A percentile compares a stretch with the other conserved stretches of the same genome.
Conservation (phyloP, 1,284 basidiomycete genomes). For the Tilletia horrida region DNA sequence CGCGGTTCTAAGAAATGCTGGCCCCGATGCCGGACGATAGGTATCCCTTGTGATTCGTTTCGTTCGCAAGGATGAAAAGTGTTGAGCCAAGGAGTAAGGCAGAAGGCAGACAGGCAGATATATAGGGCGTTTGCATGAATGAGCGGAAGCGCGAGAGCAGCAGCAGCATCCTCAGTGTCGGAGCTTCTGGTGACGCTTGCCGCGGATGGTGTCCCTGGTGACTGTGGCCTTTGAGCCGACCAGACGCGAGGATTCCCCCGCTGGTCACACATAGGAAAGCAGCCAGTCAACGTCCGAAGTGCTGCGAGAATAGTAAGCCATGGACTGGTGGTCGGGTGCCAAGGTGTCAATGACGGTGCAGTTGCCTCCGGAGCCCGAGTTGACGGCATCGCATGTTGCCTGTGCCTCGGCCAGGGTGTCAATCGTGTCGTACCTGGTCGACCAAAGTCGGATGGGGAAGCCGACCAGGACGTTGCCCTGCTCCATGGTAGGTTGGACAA, state of each 20-base stretch:
- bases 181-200: too few species aligned
- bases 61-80: too few species aligned
- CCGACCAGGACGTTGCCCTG: not conserved
- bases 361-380: not conserved
- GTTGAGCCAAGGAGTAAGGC: too few species aligned
- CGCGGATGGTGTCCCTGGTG: not conserved
- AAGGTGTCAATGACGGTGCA: constrained; percentile 17
- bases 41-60: too few species aligned
- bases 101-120: too few species aligned
- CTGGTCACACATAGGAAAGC: not conserved
- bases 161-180: too few species aligned
- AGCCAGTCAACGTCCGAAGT: constrained; percentile 6
- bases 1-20: too few species aligned
- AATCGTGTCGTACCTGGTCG: not conserved
- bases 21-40: too few species aligned
- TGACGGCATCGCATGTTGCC: constrained; percentile 10
- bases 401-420: constrained; percentile 14
- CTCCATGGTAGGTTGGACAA: constrained; percentile 18
- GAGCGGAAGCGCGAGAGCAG: too few species aligned
- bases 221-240: not conserved
- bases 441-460: constrained; percentile 19
- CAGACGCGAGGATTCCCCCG: not conserved
- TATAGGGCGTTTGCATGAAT: too few species aligned
- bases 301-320: constrained; percentile 14
- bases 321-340: not conserved